phyloP scores from a whole-genome alignment of 2,329 filamentous ascomycete species.

The Penicillium sp. region DNA sequence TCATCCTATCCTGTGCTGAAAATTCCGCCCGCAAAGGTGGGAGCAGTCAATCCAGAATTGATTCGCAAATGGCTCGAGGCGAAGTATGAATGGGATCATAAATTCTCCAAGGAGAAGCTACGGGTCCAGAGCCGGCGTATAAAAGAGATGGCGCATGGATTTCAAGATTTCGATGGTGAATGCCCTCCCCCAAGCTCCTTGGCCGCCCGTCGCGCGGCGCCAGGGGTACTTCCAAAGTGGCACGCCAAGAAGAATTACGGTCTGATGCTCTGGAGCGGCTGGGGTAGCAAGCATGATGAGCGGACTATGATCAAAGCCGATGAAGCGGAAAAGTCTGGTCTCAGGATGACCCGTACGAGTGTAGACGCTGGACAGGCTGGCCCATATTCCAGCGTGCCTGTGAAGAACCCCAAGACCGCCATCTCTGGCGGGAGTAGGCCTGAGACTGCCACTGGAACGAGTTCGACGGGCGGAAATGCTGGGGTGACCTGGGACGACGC shows the following conservation, averaged over 20 bases:
- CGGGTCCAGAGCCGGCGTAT: constrained; percentile 73
- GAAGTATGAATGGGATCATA: constrained; percentile 72
- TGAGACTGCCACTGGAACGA: not conserved
- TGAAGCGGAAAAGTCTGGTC: constrained; percentile 21
- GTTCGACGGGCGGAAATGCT: not conserved
- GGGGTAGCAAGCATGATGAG: constrained; percentile 88
- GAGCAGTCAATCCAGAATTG: constrained; percentile 75
- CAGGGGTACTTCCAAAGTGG: constrained; percentile 31
- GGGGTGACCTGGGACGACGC: constrained; percentile 9
- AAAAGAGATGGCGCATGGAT: constrained; percentile 71
- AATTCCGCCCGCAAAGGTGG: constrained; percentile 66
- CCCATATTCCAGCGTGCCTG: constrained; percentile 22
- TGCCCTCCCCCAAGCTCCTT: constrained; percentile 80
- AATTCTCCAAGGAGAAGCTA: constrained; percentile 68
- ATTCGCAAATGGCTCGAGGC: constrained; percentile 80
- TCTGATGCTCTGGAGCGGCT: constrained; percentile 79
- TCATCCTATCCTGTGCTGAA: constrained; percentile 67
- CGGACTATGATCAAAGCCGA: constrained; percentile 57
- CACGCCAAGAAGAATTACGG: constrained; percentile 64
- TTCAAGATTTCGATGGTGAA: constrained; percentile 72
- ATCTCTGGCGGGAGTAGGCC: not conserved
- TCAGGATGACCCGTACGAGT: constrained; percentile 25
- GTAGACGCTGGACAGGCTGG: constrained; percentile 32
- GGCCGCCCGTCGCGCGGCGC: constrained; percentile 62
- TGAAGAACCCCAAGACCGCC: constrained; percentile 2